phyloP scores from a whole-genome alignment of 306 rosid species.

The Cicer chorassanicum region DNA sequence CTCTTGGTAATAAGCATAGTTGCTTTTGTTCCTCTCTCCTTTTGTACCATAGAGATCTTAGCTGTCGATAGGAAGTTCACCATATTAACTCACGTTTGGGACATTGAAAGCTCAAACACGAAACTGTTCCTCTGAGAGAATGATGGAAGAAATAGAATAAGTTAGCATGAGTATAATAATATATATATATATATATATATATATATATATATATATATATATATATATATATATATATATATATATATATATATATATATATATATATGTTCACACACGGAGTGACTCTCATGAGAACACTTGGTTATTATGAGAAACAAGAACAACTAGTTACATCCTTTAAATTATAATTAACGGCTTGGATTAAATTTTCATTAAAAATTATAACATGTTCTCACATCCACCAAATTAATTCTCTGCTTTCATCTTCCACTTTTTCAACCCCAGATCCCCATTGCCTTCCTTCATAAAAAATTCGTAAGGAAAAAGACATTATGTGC shows the following conservation, averaged over 20 bases:
- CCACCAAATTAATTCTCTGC: too few relatives aligned
- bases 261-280: neutral
- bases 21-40: neutral
- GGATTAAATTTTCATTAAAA: too few relatives aligned
- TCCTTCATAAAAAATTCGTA: too few relatives aligned
- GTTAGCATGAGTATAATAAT: constrained; percentile 31
- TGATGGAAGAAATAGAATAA: constrained; percentile 25
- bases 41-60: constrained; percentile 6
- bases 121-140: constrained; percentile 51
- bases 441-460: too few relatives aligned
- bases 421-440: too few relatives aligned
- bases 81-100: constrained; percentile 49
- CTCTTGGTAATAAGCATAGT: neutral
- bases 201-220: neutral
- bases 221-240: neutral
- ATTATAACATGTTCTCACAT: too few relatives aligned
- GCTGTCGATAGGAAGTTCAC: neutral
- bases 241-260: neutral
- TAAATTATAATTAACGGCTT: too few relatives aligned
- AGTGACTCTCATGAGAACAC: too few relatives aligned
- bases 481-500: too few relatives aligned
- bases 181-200: neutral
- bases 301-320: too few relatives aligned
- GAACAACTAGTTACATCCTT: too few relatives aligned
- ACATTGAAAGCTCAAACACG: constrained; percentile 60